Conservation (phyloP, 192 early-diverging fungal species). For the Phlyctochytrium arcticum region DNA sequence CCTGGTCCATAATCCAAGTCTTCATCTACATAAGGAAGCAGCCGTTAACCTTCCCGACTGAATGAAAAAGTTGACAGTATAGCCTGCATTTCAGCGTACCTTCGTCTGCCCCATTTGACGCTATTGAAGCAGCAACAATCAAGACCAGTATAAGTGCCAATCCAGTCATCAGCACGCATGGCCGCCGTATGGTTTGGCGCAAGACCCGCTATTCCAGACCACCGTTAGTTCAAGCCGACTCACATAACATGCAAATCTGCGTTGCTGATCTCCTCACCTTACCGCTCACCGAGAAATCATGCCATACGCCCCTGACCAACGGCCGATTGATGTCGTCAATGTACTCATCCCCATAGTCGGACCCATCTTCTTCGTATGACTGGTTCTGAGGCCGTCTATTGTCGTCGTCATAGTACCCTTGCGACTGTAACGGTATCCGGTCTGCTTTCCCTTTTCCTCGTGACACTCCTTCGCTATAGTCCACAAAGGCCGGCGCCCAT, state of each 20-base stretch:
- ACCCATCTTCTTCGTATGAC: slow-evolving; percentile 8
- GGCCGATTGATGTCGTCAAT: slow-evolving; percentile 66
- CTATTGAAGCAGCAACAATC: slow-evolving; percentile 19
- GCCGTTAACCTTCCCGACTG: too few relatives aligned
- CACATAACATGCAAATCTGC: background rate
- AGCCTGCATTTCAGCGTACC: background rate
- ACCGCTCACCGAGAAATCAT: slow-evolving; percentile 99
- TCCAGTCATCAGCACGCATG: slow-evolving; percentile 20
- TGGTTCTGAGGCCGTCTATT: background rate
- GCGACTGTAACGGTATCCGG: slow-evolving; percentile 2
- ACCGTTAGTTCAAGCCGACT: background rate
- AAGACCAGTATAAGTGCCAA: slow-evolving; percentile 13
- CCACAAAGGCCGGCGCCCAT: background rate
- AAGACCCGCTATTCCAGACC: background rate
- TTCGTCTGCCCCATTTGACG: background rate
- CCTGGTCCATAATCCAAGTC: too few relatives aligned
- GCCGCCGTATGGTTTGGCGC: slow-evolving; percentile 10
- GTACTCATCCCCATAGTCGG: slow-evolving; percentile 62
- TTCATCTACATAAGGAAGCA: too few relatives aligned
- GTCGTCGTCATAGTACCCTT: background rate
- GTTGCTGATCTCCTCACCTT: too few relatives aligned
- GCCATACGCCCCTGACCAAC: slow-evolving; percentile 79
- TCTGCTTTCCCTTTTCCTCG: background rate
- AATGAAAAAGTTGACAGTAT: too few relatives aligned
- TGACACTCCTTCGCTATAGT: background rate